Base-by-base conservation (phyloP, 305 asterid genomes). In the Petunia hybrid region DNA sequence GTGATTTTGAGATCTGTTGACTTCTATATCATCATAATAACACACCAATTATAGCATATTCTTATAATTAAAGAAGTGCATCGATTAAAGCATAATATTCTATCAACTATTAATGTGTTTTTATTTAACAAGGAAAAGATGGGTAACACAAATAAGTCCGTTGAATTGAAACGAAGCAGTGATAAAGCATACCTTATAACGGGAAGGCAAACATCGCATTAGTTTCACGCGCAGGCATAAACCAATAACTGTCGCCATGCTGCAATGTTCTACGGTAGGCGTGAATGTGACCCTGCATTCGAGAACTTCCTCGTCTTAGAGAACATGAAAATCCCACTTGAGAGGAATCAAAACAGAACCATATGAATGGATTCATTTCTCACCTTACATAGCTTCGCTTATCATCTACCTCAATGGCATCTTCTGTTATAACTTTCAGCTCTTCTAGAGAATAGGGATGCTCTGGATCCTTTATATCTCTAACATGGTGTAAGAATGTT, bases 401-500 rank as follows among this genome's bases (percentile, higher is more conserved):
- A 83, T 95, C 98, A 79, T 95, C 91, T 73, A 92, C 92, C 84
- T 95, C 99, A 87, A 95, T 81, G 8, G 97, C 90, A 86, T 94
- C 97, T 89, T 95, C 99, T n/a, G 97, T 84, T 53, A 95, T 87
- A 81, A 94, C 98, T 87, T 95, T 94, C 85, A 95, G 86, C 86
- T 94, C 92, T 88, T 95, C 99, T 90, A 95, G 86, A 64, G 99
- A 91, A 86, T 94, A 92, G 63, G 97, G 97, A 86, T 95, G 98
- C 83, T 95, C 98, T 48, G 98, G 98, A 84, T 95, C 99, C 89
- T 95, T 95, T 82, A 93, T 91, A 84, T 94, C 99, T 94, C 99
- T 91, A 77, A 95, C 89, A 89, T 92, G 98, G 82, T 95, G 97
- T 95, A 83, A 63, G 83, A 82, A 76, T 80, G 85, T 92, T 91